A percentile compares a stretch with the other conserved stretches of the same genome.
phyloP scores from a whole-genome alignment of 768 basidiomycete genomes.

The Tricholoma sp. region DNA sequence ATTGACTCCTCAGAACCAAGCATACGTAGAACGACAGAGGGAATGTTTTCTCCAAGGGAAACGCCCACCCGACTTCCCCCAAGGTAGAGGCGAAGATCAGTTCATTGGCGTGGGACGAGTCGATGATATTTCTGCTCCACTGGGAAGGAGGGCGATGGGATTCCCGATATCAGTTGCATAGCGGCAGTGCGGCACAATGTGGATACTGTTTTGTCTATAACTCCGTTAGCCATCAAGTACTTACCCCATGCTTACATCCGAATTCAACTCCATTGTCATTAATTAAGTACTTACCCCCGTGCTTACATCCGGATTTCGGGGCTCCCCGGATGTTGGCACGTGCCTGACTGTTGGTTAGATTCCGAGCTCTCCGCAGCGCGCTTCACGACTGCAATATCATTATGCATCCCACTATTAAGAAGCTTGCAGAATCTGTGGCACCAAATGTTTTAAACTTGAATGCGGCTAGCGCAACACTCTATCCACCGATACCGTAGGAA shows the following conservation, averaged over 20 bases:
- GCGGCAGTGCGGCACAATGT: neutral
- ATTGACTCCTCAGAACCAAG: conserved; percentile 53
- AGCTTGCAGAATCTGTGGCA: conserved; percentile 54
- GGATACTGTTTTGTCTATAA: neutral
- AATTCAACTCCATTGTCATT: too few species aligned
- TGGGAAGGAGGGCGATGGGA: conserved; percentile 39
- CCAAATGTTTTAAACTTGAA: conserved; percentile 53
- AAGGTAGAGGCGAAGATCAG: conserved; percentile 31
- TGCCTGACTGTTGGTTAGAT: neutral
- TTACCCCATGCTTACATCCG: too few species aligned
- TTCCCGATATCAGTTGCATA: conserved; percentile 23
- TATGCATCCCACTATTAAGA: conserved; percentile 38
- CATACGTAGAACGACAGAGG: conserved; percentile 59
- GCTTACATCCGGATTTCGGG: too few species aligned
- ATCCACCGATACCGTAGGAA: conserved; percentile 79
- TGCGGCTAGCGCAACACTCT: conserved; percentile 61
- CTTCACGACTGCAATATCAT: neutral
- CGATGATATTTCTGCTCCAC: conserved; percentile 29
- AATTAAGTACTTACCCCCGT: too few species aligned
- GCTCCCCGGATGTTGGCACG: too few species aligned
- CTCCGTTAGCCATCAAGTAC: too few species aligned
- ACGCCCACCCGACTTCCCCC: conserved; percentile 70
- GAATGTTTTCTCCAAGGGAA: conserved; percentile 54
- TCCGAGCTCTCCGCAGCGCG: too few species aligned
- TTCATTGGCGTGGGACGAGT: conserved; percentile 31